A percentile compares a stretch with the other conserved stretches of the same genome.
Evolutionary conservation across 768 basidiomycete genomes (phyloP).

Genomic region (Pisolithus tinctorius): DNA sequence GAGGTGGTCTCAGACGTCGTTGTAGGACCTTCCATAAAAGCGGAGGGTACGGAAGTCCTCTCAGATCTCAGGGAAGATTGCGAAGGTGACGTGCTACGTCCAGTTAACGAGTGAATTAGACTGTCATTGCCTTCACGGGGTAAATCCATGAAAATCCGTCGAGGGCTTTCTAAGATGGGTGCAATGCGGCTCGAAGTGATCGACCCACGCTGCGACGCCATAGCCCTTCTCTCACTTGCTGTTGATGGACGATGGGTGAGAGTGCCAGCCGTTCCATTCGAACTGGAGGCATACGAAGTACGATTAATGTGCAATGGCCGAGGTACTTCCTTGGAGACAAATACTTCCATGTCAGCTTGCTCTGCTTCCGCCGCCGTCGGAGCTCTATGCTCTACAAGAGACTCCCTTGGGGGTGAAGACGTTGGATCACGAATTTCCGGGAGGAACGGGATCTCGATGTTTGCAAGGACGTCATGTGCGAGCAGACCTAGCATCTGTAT

Average conservation of each 20-base stretch:
- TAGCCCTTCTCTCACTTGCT: conserved; percentile 33
- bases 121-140: conserved; percentile 36
- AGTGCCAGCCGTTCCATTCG: conserved; percentile 29
- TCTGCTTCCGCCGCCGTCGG: conserved; percentile 55
- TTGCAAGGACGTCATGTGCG: conserved; percentile 85
- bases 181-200: conserved; percentile 41
- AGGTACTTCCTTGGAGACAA: conserved; percentile 42
- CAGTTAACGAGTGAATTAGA: conserved; percentile 26
- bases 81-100: conserved; percentile 58
- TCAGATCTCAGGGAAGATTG: conserved; percentile 58
- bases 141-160: conserved; percentile 41
- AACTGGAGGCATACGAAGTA: conserved; percentile 36
- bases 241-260: conserved; percentile 29
- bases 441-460: conserved; percentile 81
- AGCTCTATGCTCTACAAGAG: conserved; percentile 27
- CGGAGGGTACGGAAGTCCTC: conserved; percentile 39
- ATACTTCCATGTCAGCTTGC: conserved; percentile 67
- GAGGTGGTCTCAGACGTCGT: conserved; percentile 18
- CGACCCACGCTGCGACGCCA: conserved; percentile 43
- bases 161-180: conserved; percentile 70
- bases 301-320: conserved; percentile 26
- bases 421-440: conserved; percentile 34
- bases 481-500: conserved; percentile 91
- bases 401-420: conserved; percentile 28
- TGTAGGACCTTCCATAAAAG: conserved; percentile 32